Evolutionary conservation across 2,329 filamentous ascomycete species (phyloP).

Genomic region (Alternaria infectoria): DNA sequence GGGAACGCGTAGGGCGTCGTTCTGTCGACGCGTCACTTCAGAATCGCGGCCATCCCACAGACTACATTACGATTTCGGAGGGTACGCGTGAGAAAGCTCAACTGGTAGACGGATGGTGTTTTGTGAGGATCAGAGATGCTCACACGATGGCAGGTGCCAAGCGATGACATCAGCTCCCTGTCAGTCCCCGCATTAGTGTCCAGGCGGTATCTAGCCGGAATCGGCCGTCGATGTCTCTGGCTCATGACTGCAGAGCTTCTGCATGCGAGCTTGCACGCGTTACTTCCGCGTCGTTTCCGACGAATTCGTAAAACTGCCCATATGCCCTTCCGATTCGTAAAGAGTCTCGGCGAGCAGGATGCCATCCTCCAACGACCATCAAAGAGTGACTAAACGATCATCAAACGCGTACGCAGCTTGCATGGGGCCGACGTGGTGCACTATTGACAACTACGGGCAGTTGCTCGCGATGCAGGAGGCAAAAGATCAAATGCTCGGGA

Average conservation of each 20-base stretch:
- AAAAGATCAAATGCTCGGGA: slow-evolving; percentile 44
- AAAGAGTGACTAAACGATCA: slow-evolving; percentile 33
- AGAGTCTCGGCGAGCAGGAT: slow-evolving; percentile 10
- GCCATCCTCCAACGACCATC: slow-evolving; percentile 29
- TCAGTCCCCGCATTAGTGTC: not conserved
- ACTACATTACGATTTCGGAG: not conserved
- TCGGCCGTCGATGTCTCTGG: not conserved
- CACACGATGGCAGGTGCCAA: not conserved
- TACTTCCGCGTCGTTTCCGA: not conserved
- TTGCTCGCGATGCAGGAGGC: slow-evolving; percentile 37
- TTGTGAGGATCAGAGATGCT: not conserved
- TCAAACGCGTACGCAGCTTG: slow-evolving; percentile 24
- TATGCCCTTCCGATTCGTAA: not conserved
- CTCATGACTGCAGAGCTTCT: not conserved
- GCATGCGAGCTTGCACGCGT: not conserved
- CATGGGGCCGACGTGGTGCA: not conserved
- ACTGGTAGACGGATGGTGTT: not conserved
- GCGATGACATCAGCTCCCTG: not conserved
- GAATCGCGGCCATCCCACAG: not conserved
- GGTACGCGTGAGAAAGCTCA: not conserved
- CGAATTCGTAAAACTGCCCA: no score
- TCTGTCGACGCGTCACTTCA: not conserved
- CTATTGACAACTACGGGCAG: slow-evolving; percentile 12
- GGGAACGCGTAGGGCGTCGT: not conserved
- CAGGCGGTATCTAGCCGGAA: not conserved